Conservation (phyloP, 1,139 yeast species). For the Pneumocystis carinii region DNA sequence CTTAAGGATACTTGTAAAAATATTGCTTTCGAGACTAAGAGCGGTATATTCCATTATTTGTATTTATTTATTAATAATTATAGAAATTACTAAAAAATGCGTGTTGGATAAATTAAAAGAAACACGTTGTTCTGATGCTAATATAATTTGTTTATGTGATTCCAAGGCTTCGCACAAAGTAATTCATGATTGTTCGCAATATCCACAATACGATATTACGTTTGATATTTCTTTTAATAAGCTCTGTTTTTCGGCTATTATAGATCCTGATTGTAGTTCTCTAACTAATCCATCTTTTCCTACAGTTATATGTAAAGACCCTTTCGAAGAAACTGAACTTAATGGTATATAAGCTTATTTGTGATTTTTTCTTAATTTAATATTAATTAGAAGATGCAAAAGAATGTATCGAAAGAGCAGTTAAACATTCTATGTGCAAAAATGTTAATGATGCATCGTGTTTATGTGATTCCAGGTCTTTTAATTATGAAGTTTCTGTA, state of each 20-base stretch:
- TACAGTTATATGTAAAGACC: neutral
- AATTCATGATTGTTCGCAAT: neutral
- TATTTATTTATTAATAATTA: neutral
- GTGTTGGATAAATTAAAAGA: neutral
- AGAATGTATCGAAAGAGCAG: neutral
- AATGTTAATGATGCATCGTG: neutral
- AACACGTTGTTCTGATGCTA: neutral
- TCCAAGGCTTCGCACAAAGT: neutral
- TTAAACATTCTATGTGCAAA: neutral
- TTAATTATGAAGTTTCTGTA: neutral
- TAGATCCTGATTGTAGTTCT: neutral
- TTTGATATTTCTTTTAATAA: neutral
- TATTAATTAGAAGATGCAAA: neutral
- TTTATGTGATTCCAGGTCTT: neutral
- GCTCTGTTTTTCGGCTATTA: neutral
- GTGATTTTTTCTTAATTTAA: neutral
- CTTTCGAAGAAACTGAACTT: neutral
- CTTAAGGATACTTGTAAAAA: neutral
- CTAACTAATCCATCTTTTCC: neutral
- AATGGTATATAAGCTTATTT: neutral
- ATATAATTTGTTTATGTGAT: neutral
- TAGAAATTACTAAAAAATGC: neutral
- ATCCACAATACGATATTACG: neutral
- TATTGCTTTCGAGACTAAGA: neutral
- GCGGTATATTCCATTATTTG: neutral